Conservation (phyloP, 345 rosid genomes). For the Eucalyptus pauciflora region DNA sequence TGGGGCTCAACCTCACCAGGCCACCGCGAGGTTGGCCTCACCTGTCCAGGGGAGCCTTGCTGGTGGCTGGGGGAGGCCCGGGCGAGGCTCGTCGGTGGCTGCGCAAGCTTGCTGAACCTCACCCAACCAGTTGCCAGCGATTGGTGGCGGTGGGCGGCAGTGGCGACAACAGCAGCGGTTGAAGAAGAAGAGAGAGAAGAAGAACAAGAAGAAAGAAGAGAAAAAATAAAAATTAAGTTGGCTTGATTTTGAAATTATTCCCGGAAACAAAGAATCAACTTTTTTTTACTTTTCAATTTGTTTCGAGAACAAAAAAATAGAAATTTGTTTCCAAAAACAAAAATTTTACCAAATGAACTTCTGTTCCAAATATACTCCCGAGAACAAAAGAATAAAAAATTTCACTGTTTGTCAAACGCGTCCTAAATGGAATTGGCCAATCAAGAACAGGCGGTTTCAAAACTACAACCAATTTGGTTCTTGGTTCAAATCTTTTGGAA, state of each 20-base stretch:
- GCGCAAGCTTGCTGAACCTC: fast-evolving
- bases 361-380: fast-evolving
- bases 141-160: fast-evolving
- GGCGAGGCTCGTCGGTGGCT: no score
- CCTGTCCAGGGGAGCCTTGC: fast-evolving
- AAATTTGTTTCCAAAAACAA: fast-evolving
- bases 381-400: no score
- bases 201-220: no score
- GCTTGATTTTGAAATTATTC: no score
- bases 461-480: background rate
- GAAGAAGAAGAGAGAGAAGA: no score
- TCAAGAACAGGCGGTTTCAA: fast-evolving
- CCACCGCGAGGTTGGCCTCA: fast-evolving
- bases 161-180: fast-evolving
- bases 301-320: fast-evolving
- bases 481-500: background rate
- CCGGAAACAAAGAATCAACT: fast-evolving
- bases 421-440: background rate
- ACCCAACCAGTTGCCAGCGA: fast-evolving
- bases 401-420: no score
- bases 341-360: no score
- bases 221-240: no score
- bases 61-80: no score
- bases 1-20: fast-evolving
- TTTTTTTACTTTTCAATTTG: no score